Conservation (phyloP, 805 yeast species). For the Barnettozyma pratensis region DNA sequence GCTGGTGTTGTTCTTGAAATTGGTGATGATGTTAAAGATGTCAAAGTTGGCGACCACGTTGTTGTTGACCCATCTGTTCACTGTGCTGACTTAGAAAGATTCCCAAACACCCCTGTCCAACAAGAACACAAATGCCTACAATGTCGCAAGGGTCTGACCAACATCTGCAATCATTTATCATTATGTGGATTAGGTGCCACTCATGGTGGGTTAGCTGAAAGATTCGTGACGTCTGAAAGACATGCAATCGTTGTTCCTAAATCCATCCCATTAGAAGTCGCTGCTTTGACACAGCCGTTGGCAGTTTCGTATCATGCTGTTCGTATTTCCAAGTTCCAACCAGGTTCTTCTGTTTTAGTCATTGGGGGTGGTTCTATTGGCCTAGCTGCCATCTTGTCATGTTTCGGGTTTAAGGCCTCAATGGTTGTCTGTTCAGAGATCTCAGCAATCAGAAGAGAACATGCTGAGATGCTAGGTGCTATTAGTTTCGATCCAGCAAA, state of each 20-base stretch:
- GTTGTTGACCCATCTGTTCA: slow-evolving; percentile 60
- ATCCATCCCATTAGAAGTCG: slow-evolving; percentile 35
- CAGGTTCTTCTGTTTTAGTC: slow-evolving; percentile 43
- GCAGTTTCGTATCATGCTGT: slow-evolving; percentile 60
- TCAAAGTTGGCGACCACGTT: slow-evolving; percentile 52
- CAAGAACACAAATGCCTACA: slow-evolving; percentile 36
- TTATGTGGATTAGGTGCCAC: slow-evolving; percentile 52
- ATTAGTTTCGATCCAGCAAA: slow-evolving; percentile 44
- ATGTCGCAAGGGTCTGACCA: slow-evolving; percentile 45
- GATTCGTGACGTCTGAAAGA: slow-evolving; percentile 36
- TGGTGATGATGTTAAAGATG: slow-evolving; percentile 40
- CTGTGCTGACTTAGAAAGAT: slow-evolving; percentile 43
- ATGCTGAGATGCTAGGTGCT: slow-evolving; percentile 44
- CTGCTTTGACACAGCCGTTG: slow-evolving; percentile 54
- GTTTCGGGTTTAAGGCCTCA: slow-evolving; percentile 40
- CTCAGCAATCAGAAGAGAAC: slow-evolving; percentile 41
- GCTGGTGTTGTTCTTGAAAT: slow-evolving; percentile 40
- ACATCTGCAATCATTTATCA: slow-evolving; percentile 45
- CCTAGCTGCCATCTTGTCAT: slow-evolving; percentile 42
- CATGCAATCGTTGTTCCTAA: slow-evolving; percentile 39
- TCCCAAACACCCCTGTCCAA: slow-evolving; percentile 29
- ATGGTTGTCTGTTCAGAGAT: slow-evolving; percentile 47
- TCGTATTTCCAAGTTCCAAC: slow-evolving; percentile 31
- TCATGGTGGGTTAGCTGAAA: slow-evolving; percentile 53
- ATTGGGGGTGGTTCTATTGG: slow-evolving; percentile 56